phyloP scores from a whole-genome alignment of 164 flowering plant genomes.

The Vitis labrusca region DNA sequence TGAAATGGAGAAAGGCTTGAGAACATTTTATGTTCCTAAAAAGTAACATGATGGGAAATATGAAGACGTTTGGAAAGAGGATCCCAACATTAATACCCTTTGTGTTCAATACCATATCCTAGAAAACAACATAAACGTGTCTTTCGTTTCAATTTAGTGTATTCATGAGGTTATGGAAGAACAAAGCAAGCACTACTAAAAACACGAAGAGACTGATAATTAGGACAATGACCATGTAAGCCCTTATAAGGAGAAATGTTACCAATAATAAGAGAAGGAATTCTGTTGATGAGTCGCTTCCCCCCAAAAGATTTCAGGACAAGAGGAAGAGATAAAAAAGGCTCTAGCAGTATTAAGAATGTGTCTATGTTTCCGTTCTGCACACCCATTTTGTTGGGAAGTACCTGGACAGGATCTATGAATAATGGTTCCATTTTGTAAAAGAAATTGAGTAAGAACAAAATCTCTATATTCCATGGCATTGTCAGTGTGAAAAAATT shows the following conservation, averaged over 20 bases:
- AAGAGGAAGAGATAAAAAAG: conserved; percentile 7
- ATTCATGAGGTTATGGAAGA: conserved; percentile 15
- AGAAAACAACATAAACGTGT: conserved; percentile 10
- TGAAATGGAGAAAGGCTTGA: neutral
- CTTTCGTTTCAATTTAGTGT: conserved; percentile 11
- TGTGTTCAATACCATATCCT: conserved; percentile 13
- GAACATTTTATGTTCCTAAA: neutral
- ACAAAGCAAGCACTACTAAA: conserved; percentile 28
- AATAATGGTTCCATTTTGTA: neutral
- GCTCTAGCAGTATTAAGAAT: conserved; percentile 6
- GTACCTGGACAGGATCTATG: conserved; percentile 11
- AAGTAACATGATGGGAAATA: neutral
- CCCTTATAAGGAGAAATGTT: conserved; percentile 4
- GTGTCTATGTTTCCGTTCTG: conserved; percentile 13
- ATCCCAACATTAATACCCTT: neutral
- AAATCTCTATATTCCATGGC: conserved; percentile 8
- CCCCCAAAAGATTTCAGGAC: conserved; percentile 3
- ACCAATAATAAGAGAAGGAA: neutral
- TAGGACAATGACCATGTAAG: too few relatives aligned
- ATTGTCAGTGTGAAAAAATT: conserved; percentile 4
- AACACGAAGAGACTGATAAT: neutral
- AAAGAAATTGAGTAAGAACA: conserved; percentile 6
- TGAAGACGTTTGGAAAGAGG: neutral
- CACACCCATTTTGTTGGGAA: conserved; percentile 13
- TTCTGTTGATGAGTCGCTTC: neutral